A percentile compares a stretch with the other conserved stretches of the same genome.
phyloP scores from a whole-genome alignment of 306 rosid genomes.

The Dalbergia cultrata region DNA sequence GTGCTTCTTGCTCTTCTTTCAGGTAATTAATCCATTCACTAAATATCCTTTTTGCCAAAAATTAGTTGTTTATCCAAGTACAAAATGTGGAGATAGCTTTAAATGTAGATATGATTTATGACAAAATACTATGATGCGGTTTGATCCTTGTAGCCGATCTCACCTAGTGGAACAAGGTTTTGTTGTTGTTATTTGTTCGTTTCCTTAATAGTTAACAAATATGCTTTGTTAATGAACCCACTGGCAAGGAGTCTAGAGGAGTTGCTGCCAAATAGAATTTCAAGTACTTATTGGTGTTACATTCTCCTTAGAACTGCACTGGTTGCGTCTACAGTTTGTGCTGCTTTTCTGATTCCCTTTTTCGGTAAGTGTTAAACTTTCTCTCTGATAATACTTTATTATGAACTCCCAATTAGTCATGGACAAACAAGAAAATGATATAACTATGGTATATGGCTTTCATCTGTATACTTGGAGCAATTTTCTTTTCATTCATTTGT shows the following conservation, averaged over 20 bases:
- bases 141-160: too few relatives aligned
- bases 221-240: slow-evolving; percentile 85
- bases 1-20: slow-evolving; percentile 41
- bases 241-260: slow-evolving; percentile 90
- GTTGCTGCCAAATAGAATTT: slow-evolving; percentile 63
- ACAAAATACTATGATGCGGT: too few relatives aligned
- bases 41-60: slow-evolving; percentile 71
- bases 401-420: neutral
- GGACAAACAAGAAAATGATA: neutral
- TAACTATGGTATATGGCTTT: neutral
- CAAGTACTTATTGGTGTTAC: slow-evolving; percentile 63
- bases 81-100: slow-evolving; percentile 18
- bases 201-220: slow-evolving; percentile 70
- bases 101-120: neutral
- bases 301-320: slow-evolving; percentile 72
- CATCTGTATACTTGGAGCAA: neutral
- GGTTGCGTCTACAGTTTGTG: slow-evolving; percentile 75
- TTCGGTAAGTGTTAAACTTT: slow-evolving; percentile 63
- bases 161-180: too few relatives aligned
- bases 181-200: slow-evolving; percentile 9
- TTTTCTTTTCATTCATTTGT: neutral
- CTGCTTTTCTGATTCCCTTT: slow-evolving; percentile 85
- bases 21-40: slow-evolving; percentile 88
- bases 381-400: neutral
- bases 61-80: slow-evolving; percentile 21